Percentiles rank a stretch among this genome's conserved stretches.
phyloP scores from a whole-genome alignment of 2,329 filamentous ascomycete species.

The Parascedosporium putredinis region DNA sequence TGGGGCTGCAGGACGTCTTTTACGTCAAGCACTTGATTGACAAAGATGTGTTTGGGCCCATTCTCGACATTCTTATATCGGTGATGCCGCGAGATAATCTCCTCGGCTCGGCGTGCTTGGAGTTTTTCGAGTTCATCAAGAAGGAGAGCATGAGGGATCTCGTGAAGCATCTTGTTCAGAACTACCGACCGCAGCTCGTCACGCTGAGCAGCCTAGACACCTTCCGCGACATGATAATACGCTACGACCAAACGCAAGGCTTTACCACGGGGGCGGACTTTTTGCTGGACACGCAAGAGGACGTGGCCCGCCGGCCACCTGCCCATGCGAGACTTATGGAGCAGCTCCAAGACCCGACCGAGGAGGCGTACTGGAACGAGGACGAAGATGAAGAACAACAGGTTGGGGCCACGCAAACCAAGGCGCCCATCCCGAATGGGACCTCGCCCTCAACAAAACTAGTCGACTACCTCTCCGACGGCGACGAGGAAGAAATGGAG shows the following conservation, averaged over 20 bases:
- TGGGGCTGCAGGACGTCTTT: slow-evolving; percentile 81
- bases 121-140: slow-evolving; percentile 86
- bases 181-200: slow-evolving; percentile 67
- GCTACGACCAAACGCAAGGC: slow-evolving; percentile 70
- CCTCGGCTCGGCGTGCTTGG: slow-evolving; percentile 84
- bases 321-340: slow-evolving; percentile 54
- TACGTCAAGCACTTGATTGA: slow-evolving; percentile 79
- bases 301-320: slow-evolving; percentile 32
- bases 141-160: slow-evolving; percentile 72
- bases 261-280: slow-evolving; percentile 58
- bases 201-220: slow-evolving; percentile 74
- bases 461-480: slow-evolving; percentile 88
- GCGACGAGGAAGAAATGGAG: slow-evolving; percentile 44
- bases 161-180: slow-evolving; percentile 73
- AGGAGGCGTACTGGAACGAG: slow-evolving; percentile 90
- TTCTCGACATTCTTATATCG: slow-evolving; percentile 72
- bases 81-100: slow-evolving; percentile 90
- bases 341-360: slow-evolving; percentile 62
- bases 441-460: slow-evolving; percentile 54
- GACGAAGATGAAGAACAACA: slow-evolving; percentile 41
- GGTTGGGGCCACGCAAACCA: slow-evolving; percentile 1
- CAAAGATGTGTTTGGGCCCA: slow-evolving; percentile 70
- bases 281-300: slow-evolving; percentile 61
- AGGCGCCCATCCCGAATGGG: slow-evolving; percentile 5
- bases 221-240: slow-evolving; percentile 64